Conservation (phyloP, 139 green algal species). For the Chlamydomonas incerta region DNA sequence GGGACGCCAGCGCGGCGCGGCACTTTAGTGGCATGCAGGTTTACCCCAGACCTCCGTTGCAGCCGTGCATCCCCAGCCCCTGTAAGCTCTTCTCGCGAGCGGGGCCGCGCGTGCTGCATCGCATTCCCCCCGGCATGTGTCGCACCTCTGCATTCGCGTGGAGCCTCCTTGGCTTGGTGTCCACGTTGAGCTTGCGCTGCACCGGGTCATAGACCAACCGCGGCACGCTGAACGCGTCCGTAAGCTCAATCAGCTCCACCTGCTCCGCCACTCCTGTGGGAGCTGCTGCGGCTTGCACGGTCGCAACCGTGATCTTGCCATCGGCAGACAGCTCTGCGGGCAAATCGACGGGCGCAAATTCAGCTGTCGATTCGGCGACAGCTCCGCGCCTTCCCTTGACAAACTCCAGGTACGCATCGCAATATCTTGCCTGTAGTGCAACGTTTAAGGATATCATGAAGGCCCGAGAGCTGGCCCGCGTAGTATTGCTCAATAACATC, state of each 20-base stretch:
- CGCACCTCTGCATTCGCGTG: constrained; percentile 46
- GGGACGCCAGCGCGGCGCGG: too few relatives aligned
- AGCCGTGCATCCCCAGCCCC: too few relatives aligned
- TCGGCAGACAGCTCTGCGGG: constrained; percentile 8
- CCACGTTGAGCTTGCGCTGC: constrained; percentile 63
- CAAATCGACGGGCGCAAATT: too few relatives aligned
- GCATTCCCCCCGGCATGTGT: too few relatives aligned
- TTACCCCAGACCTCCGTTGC: too few relatives aligned
- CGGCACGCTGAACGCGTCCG: constrained; percentile 72
- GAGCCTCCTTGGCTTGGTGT: constrained; percentile 47
- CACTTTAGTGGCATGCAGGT: too few relatives aligned
- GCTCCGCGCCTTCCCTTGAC: too few relatives aligned
- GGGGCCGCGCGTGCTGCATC: too few relatives aligned
- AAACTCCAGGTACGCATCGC: too few relatives aligned
- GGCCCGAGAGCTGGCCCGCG: constrained; percentile 13
- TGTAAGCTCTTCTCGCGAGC: too few relatives aligned
- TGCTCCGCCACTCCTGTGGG: neutral
- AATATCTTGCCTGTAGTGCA: constrained; percentile 5
- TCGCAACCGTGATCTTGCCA: constrained; percentile 17
- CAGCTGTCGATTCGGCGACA: neutral
- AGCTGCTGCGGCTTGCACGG: neutral
- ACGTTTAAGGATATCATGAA: neutral
- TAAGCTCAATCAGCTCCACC: constrained; percentile 56
- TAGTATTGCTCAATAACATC: constrained; percentile 26
- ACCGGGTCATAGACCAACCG: constrained; percentile 73